Percentiles rank a stretch among this genome's conserved stretches.
phyloP scores from a whole-genome alignment of 2,329 filamentous ascomycete genomes.

The Neoscytalidium dimidiatum region DNA sequence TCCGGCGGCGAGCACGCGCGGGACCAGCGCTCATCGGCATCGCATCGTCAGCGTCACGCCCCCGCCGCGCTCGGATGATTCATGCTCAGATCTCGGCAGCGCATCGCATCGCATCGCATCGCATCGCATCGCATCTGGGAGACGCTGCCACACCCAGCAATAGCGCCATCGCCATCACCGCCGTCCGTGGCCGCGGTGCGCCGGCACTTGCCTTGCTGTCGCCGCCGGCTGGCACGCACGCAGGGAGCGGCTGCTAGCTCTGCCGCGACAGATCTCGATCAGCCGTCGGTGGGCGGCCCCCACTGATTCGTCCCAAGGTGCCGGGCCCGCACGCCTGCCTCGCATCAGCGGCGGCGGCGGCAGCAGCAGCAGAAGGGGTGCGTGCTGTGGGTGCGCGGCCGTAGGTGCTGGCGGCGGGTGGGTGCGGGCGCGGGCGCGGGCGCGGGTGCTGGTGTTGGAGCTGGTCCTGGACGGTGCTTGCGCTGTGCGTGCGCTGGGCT shows the following conservation, averaged over 20 bases:
- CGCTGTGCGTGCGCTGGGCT: too few species aligned
- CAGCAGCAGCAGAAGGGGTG: too few species aligned
- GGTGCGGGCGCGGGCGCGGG: background rate
- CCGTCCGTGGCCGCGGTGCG: too few species aligned
- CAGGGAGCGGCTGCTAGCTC: slow-evolving; percentile 16
- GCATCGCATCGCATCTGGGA: slow-evolving; percentile 12
- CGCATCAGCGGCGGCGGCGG: background rate
- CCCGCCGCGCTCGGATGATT: slow-evolving; percentile 16
- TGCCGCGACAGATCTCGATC: slow-evolving; percentile 19
- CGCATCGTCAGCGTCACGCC: slow-evolving; percentile 13
- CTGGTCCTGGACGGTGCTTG: background rate
- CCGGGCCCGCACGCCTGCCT: slow-evolving; percentile 12
- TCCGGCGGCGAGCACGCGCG: background rate
- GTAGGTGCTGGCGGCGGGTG: background rate
- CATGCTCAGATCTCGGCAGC: slow-evolving; percentile 14
- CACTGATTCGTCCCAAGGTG: slow-evolving; percentile 15
- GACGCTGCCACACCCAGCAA: background rate
- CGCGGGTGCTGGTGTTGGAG: background rate
- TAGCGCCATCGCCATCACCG: background rate
- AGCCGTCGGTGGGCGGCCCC: slow-evolving; percentile 3
- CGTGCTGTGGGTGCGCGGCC: too few species aligned
- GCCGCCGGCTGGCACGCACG: background rate
- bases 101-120: slow-evolving; percentile 12
- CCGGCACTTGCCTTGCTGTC: slow-evolving; percentile 6
- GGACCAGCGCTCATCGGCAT: slow-evolving; percentile 8